phyloP scores from a whole-genome alignment of 805 yeast genomes.

The Suhomyces vadensis region DNA sequence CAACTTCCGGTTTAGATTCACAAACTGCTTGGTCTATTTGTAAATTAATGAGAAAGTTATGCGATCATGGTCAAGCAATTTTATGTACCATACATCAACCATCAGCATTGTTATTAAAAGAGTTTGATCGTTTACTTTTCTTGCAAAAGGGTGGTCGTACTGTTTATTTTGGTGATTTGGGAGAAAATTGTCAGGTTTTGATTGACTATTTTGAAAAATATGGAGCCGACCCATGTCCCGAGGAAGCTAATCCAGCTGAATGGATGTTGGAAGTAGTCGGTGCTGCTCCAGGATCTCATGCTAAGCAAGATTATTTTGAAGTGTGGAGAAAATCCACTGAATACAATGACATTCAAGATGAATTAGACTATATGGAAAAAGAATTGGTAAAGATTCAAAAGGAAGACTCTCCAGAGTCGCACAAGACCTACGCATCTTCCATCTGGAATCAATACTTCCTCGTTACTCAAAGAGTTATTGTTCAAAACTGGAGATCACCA shows the following conservation, averaged over 20 bases:
- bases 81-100: slow-evolving; percentile 78
- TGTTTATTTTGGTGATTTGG: slow-evolving; percentile 43
- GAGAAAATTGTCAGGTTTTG: slow-evolving; percentile 29
- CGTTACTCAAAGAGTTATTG: slow-evolving; percentile 33
- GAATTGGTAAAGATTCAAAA: slow-evolving; percentile 42
- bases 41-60: slow-evolving; percentile 40
- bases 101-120: slow-evolving; percentile 74
- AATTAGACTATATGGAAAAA: slow-evolving; percentile 62
- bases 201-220: slow-evolving; percentile 37
- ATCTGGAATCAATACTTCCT: slow-evolving; percentile 24
- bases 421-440: slow-evolving; percentile 31
- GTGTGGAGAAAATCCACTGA: slow-evolving; percentile 77
- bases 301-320: slow-evolving; percentile 68
- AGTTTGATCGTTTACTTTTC: slow-evolving; percentile 69
- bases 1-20: slow-evolving; percentile 47
- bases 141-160: slow-evolving; percentile 53
- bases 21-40: slow-evolving; percentile 47
- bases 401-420: slow-evolving; percentile 21
- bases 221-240: slow-evolving; percentile 40
- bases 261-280: slow-evolving; percentile 90
- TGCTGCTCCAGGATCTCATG: slow-evolving; percentile 79
- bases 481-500: slow-evolving; percentile 37
- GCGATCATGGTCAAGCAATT: slow-evolving; percentile 43
- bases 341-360: slow-evolving; percentile 55
- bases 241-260: slow-evolving; percentile 51